A percentile compares a stretch with the other conserved stretches of the same genome.
Evolutionary conservation across 306 rosid genomes (phyloP).

Genomic region (Macrotyloma uniflorum): DNA sequence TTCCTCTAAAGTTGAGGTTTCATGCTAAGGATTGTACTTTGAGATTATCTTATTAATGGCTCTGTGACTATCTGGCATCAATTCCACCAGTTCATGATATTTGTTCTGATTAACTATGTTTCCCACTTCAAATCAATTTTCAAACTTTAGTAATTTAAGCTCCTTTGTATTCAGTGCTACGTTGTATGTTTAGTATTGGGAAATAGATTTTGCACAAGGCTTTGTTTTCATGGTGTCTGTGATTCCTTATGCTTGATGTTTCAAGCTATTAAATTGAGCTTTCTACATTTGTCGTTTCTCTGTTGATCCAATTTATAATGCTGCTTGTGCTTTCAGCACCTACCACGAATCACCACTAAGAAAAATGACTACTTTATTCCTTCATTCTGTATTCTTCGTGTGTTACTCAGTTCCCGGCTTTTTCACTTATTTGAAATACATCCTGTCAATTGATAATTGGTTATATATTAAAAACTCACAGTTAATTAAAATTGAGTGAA

Average conservation of each 20-base stretch:
- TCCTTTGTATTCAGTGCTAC: not conserved
- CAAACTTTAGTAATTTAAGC: constrained; percentile 13
- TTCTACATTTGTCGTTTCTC: not conserved
- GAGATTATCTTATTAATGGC: constrained; percentile 31
- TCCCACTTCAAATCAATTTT: constrained; percentile 7
- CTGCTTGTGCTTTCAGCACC: constrained; percentile 6
- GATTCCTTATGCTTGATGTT: constrained; percentile 13
- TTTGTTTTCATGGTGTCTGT: constrained; percentile 1
- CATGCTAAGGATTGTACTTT: constrained; percentile 24
- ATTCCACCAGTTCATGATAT: constrained; percentile 24
- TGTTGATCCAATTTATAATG: constrained; percentile 16
- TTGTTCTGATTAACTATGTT: constrained; percentile 1
- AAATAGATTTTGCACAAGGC: not conserved
- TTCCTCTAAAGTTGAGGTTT: constrained; percentile 29
- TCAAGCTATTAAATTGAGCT: constrained; percentile 11
- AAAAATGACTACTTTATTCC: constrained; percentile 8
- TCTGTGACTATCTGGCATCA: constrained; percentile 6
- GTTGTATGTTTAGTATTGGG: not conserved
- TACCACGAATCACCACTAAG: not conserved
- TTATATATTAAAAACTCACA: constrained; percentile 28
- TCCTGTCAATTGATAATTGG: not conserved
- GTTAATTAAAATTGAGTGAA: constrained; percentile 4
- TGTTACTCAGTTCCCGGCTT: not conserved
- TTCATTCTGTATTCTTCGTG: not conserved
- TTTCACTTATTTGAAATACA: constrained; percentile 2